A percentile compares a stretch with the other conserved stretches of the same genome.
Conservation (phyloP, 1,139 yeast species). For the Groenewaldozyma sp. region DNA sequence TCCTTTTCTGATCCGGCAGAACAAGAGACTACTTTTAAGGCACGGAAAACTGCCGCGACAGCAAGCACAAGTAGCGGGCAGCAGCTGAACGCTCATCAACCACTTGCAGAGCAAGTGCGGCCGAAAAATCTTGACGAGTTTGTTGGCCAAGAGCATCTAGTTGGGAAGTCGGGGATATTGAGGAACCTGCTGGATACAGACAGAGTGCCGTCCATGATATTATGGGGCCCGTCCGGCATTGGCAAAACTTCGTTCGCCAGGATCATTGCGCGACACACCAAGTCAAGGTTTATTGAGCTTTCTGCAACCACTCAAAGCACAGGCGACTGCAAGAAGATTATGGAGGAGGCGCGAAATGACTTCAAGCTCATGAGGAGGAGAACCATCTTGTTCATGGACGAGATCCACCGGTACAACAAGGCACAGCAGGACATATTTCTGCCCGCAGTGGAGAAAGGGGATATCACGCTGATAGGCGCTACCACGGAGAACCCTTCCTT, state of each 20-base stretch:
- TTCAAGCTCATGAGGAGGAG: conserved; percentile 52
- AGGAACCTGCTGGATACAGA: conserved; percentile 54
- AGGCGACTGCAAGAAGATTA: conserved; percentile 58
- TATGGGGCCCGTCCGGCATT: conserved; percentile 95
- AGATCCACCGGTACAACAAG: conserved; percentile 84
- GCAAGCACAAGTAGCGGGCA: too few species aligned
- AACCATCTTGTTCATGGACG: conserved; percentile 82
- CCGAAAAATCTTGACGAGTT: conserved; percentile 70
- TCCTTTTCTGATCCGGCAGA: background rate
- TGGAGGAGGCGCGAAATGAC: conserved; percentile 66
- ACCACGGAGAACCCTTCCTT: conserved; percentile 97
- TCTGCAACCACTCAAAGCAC: conserved; percentile 80
- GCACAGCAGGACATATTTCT: conserved; percentile 78
- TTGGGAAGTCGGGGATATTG: conserved; percentile 65
- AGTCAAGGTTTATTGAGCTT: conserved; percentile 63
- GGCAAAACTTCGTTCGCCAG: conserved; percentile 81
- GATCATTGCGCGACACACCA: conserved; percentile 47
- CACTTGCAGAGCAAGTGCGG: conserved; percentile 77
- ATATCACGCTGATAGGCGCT: conserved; percentile 61
- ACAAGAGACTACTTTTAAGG: conserved; percentile 2
- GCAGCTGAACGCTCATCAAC: conserved; percentile 33
- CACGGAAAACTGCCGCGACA: background rate
- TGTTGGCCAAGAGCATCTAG: conserved; percentile 76
- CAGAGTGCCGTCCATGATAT: conserved; percentile 65
- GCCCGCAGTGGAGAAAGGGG: conserved; percentile 35